Evolutionary conservation across 352 stramenopile genomes (phyloP).

Genomic region (Phytophthora pisi): DNA sequence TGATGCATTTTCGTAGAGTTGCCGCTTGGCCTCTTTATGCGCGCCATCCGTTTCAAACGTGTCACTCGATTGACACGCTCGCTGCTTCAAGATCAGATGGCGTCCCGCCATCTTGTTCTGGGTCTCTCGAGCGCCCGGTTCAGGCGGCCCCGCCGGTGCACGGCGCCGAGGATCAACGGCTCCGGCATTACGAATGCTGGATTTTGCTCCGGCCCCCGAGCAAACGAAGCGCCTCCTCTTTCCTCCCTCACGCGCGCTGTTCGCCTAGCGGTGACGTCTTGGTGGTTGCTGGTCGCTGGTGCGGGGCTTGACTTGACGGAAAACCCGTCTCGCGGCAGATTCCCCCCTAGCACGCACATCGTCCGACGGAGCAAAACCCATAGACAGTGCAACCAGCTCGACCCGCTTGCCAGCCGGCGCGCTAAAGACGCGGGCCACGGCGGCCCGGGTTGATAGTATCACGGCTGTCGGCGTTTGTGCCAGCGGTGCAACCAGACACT

Average conservation of each 20-base stretch:
- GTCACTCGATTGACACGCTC: slow-evolving; percentile 31
- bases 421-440: slow-evolving; percentile 13
- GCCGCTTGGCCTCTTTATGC: slow-evolving; percentile 20
- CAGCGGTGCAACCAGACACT: slow-evolving; percentile 42
- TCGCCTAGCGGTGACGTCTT: slow-evolving; percentile 14
- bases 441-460: slow-evolving; percentile 31
- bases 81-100: slow-evolving; percentile 31
- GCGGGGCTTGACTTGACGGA: background rate
- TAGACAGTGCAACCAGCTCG: slow-evolving; percentile 37
- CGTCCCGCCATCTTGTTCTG: slow-evolving; percentile 28
- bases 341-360: slow-evolving; percentile 8
- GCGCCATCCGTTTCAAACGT: slow-evolving; percentile 20
- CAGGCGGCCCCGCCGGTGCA: slow-evolving; percentile 16
- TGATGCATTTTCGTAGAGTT: slow-evolving; percentile 10
- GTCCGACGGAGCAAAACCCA: slow-evolving; percentile 35
- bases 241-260: slow-evolving; percentile 10
- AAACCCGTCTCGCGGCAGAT: slow-evolving; percentile 16
- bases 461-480: slow-evolving; percentile 39
- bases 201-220: slow-evolving; percentile 28
- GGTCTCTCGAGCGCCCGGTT: slow-evolving; percentile 20
- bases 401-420: slow-evolving; percentile 17
- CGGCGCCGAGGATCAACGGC: slow-evolving; percentile 17
- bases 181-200: slow-evolving; percentile 39
- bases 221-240: slow-evolving; percentile 24
- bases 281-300: background rate